Conservation (phyloP, 1,284 basidiomycete species). For the Golubevia pallescens region DNA sequence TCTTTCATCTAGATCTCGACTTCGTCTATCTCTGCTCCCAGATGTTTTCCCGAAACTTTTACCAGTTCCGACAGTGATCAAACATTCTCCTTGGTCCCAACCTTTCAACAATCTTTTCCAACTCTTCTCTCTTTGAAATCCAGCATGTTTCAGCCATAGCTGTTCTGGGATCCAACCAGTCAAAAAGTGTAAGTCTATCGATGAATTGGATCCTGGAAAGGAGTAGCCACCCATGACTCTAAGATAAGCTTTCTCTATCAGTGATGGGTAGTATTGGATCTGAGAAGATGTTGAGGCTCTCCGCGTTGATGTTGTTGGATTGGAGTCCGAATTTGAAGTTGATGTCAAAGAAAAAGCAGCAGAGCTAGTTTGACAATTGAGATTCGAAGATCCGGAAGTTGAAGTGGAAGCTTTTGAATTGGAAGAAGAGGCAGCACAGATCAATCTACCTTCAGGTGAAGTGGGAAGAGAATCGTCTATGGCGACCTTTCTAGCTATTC, state of each 20-base stretch:
- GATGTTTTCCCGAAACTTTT: neutral
- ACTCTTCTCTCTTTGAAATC: constrained; percentile 52
- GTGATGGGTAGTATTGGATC: constrained; percentile 37
- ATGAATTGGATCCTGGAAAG: constrained; percentile 47
- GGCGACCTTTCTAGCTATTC: constrained; percentile 18
- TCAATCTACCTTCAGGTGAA: constrained; percentile 15
- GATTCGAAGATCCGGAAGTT: too few relatives aligned
- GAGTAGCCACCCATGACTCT: constrained; percentile 47
- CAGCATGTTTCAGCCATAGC: constrained; percentile 35
- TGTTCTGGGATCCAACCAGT: constrained; percentile 61
- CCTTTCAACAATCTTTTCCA: constrained; percentile 37
- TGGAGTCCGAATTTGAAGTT: too few relatives aligned
- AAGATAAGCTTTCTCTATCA: constrained; percentile 60
- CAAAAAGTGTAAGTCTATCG: constrained; percentile 46
- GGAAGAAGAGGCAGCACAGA: constrained; percentile 4
- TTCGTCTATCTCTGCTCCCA: too few relatives aligned
- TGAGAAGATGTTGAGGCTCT: neutral
- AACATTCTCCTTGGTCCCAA: constrained; percentile 29
- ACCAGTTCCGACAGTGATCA: constrained; percentile 49
- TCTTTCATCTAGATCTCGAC: too few relatives aligned
- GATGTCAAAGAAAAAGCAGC: too few relatives aligned
- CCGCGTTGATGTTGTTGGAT: too few relatives aligned
- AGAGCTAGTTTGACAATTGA: too few relatives aligned
- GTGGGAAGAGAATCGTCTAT: constrained; percentile 44
- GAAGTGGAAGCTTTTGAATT: neutral